A percentile compares a stretch with the other conserved stretches of the same genome.
Evolutionary conservation across 108 stramenopile species (phyloP).

Genomic region (Pseudonitzschia pungens): DNA sequence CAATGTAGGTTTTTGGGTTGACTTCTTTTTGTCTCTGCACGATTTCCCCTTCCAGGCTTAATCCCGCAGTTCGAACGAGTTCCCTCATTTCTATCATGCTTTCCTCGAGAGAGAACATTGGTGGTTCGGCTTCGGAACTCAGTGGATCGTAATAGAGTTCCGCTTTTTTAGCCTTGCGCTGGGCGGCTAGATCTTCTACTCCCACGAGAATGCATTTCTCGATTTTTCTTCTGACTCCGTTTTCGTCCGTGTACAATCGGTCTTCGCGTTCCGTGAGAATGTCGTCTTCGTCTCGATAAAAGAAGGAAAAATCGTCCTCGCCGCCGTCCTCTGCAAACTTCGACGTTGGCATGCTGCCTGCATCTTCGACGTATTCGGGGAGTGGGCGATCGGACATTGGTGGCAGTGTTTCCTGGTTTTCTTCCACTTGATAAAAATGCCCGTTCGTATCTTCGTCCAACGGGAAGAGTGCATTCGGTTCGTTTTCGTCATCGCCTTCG

Average conservation of each 20-base stretch:
- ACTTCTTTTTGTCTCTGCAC: constrained; percentile 88
- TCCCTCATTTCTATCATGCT: constrained; percentile 93
- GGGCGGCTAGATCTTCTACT: constrained; percentile 64
- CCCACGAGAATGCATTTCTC: constrained; percentile 82
- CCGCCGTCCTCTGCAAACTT: background rate
- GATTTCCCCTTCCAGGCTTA: constrained; percentile 74
- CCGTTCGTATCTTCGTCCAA: background rate
- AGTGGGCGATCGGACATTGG: constrained; percentile 6
- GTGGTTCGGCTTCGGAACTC: constrained; percentile 21
- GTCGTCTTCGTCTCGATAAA: constrained; percentile 61
- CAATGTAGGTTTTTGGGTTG: constrained; percentile 92
- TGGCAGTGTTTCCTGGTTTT: constrained; percentile 1
- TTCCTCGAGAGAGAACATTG: constrained; percentile 84
- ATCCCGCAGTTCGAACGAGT: constrained; percentile 89
- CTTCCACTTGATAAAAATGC: constrained; percentile 21
- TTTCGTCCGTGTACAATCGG: constrained; percentile 62
- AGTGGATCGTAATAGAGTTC: constrained; percentile 27
- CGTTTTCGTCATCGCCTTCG: constrained; percentile 14
- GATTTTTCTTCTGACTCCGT: constrained; percentile 45
- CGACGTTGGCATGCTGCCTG: background rate
- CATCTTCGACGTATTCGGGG: too few relatives aligned
- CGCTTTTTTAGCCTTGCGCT: constrained; percentile 41
- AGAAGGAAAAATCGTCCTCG: constrained; percentile 28
- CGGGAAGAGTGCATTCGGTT: constrained; percentile 12
- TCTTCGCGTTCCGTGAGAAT: constrained; percentile 80